Percentiles rank a stretch among this genome's conserved stretches.
phyloP scores from a whole-genome alignment of 345 rosid species.

The Boechera retrofracta region DNA sequence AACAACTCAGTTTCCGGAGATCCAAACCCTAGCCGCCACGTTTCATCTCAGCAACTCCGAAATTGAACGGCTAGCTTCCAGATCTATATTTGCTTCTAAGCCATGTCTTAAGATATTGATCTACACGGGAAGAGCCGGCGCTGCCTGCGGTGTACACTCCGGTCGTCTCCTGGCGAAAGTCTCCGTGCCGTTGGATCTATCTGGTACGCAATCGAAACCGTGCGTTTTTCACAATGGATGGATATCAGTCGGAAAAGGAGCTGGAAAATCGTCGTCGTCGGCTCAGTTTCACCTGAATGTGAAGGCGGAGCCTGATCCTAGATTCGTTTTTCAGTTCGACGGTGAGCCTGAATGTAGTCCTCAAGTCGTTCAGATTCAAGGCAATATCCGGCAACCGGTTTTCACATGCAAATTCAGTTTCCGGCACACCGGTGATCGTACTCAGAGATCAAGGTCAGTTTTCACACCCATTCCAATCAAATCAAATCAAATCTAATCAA shows the following conservation, averaged over 20 bases:
- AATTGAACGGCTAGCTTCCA: slow-evolving; percentile 59
- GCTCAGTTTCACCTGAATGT: slow-evolving; percentile 78
- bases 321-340: slow-evolving; percentile 96
- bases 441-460: slow-evolving; percentile 71
- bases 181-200: slow-evolving; percentile 74
- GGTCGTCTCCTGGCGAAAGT: slow-evolving; percentile 77
- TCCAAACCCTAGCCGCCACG: slow-evolving; percentile 60
- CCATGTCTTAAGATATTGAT: slow-evolving; percentile 61
- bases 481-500: background rate
- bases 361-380: slow-evolving; percentile 88
- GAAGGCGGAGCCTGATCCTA: slow-evolving; percentile 87
- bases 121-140: slow-evolving; percentile 78
- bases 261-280: slow-evolving; percentile 53
- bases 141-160: slow-evolving; percentile 73
- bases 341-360: slow-evolving; percentile 98
- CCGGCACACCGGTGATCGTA: slow-evolving; percentile 69
- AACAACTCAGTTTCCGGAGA: slow-evolving; percentile 48
- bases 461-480: background rate
- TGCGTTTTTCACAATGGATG: slow-evolving; percentile 77
- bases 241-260: slow-evolving; percentile 70
- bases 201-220: slow-evolving; percentile 59
- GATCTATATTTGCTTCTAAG: slow-evolving; percentile 66
- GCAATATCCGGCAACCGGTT: slow-evolving; percentile 84
- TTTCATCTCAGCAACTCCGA: slow-evolving; percentile 77
- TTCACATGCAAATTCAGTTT: slow-evolving; percentile 94